Conservation (phyloP, 352 stramenopile species). For the Globisporangium radiosum region DNA sequence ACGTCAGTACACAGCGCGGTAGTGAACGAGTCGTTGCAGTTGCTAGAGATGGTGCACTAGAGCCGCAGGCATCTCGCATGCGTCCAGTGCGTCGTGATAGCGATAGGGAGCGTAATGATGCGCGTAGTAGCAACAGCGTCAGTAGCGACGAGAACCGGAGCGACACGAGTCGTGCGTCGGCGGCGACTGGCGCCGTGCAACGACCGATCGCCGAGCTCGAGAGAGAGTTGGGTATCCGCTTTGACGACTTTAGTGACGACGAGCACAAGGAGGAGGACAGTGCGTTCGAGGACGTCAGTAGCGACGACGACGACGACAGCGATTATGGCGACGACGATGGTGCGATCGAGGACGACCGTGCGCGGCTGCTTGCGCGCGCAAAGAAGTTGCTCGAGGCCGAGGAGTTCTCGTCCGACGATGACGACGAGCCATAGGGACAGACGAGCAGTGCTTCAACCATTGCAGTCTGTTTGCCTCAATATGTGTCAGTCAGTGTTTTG, state of each 20-base stretch:
- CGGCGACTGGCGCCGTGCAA: slow-evolving; percentile 22
- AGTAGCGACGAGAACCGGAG: slow-evolving; percentile 14
- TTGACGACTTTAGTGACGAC: slow-evolving; percentile 56
- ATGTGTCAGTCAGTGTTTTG: too few relatives aligned
- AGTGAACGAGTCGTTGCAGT: too few relatives aligned
- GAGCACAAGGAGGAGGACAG: slow-evolving; percentile 29
- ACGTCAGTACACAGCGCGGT: too few relatives aligned
- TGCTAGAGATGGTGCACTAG: too few relatives aligned
- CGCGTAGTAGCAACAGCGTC: slow-evolving; percentile 4
- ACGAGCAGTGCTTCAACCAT: neutral
- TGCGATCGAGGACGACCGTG: slow-evolving; percentile 45
- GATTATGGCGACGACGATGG: slow-evolving; percentile 25
- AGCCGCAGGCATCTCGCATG: too few relatives aligned
- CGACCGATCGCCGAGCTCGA: slow-evolving; percentile 69
- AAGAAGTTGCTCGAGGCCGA: slow-evolving; percentile 44
- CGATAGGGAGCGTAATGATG: neutral
- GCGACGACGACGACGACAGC: slow-evolving; percentile 18
- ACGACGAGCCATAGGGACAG: slow-evolving; percentile 2
- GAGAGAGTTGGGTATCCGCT: slow-evolving; percentile 55
- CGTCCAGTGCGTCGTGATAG: too few relatives aligned
- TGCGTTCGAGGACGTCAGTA: slow-evolving; percentile 20
- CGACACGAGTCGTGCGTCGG: slow-evolving; percentile 10
- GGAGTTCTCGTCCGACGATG: slow-evolving; percentile 34
- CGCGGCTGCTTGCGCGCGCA: slow-evolving; percentile 35
- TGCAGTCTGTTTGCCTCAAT: too few relatives aligned